Percentiles rank a stretch among this genome's conserved stretches.
phyloP scores from a whole-genome alignment of 345 rosid genomes.

The Garcia nutans region DNA sequence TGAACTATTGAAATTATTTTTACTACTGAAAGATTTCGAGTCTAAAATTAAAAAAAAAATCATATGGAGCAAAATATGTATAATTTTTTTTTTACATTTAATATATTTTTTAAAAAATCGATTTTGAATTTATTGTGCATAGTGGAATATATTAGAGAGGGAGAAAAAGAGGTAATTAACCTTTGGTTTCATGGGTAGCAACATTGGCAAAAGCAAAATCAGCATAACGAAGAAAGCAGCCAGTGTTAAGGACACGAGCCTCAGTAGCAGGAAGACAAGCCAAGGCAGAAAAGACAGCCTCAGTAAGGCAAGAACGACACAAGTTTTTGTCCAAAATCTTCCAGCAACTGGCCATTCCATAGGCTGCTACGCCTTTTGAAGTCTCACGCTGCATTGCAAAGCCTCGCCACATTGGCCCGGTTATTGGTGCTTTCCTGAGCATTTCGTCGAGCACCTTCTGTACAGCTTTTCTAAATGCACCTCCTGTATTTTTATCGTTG shows the following conservation, averaged over 20 bases:
- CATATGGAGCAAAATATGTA: too few species aligned
- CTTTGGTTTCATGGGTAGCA: background rate
- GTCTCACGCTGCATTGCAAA: slow-evolving; percentile 21
- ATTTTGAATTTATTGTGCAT: too few species aligned
- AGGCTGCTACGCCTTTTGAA: slow-evolving; percentile 21
- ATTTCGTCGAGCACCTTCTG: slow-evolving; percentile 19
- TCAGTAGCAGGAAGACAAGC: slow-evolving; percentile 43
- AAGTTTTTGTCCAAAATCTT: slow-evolving; percentile 32
- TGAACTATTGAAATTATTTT: too few species aligned
- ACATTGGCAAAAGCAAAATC: slow-evolving; percentile 33
- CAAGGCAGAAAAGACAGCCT: slow-evolving; percentile 31
- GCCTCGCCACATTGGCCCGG: slow-evolving; percentile 19
- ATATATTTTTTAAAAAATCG: too few species aligned
- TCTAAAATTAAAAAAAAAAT: too few species aligned
- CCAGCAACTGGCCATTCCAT: slow-evolving; percentile 49
- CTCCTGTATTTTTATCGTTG: slow-evolving; percentile 8
- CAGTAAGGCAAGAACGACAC: slow-evolving; percentile 38
- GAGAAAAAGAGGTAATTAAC: background rate
- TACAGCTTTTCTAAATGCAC: slow-evolving; percentile 29
- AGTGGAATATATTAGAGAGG: too few species aligned
- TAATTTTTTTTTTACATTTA: too few species aligned
- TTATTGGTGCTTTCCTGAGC: slow-evolving; percentile 26
- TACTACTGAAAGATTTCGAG: too few species aligned
- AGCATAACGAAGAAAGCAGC: slow-evolving; percentile 55
- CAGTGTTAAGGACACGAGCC: slow-evolving; percentile 47